Evolutionary conservation across 2,329 filamentous ascomycete genomes (phyloP).

Genomic region (Emergomyces pasteurianus): DNA sequence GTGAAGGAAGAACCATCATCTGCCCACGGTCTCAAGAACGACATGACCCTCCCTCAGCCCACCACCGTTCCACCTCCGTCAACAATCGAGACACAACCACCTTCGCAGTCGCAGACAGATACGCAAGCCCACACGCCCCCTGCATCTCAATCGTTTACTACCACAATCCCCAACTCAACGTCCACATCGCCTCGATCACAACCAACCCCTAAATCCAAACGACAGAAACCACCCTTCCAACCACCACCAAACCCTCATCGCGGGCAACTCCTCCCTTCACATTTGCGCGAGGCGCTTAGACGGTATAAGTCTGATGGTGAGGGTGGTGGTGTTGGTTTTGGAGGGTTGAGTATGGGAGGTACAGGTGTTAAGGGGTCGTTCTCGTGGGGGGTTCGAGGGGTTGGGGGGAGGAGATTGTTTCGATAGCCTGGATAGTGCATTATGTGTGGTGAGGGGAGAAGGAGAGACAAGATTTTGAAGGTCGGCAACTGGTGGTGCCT

Average conservation of each 20-base stretch:
- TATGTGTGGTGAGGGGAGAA: neutral
- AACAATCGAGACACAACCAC: neutral
- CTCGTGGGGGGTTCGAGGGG: constrained; percentile 31
- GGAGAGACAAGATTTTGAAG: neutral
- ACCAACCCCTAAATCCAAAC: neutral
- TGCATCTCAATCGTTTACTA: neutral
- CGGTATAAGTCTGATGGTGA: constrained; percentile 39
- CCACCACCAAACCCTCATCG: constrained; percentile 35
- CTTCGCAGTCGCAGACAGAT: neutral
- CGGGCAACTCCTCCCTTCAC: constrained; percentile 36
- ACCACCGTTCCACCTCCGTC: neutral
- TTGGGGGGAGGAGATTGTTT: constrained; percentile 33
- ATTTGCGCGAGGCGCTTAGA: constrained; percentile 38
- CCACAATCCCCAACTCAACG: neutral
- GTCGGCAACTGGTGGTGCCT: too few species aligned
- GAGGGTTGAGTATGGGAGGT: constrained; percentile 35
- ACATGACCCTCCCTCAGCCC: neutral
- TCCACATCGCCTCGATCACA: neutral
- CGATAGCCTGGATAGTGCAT: constrained; percentile 15
- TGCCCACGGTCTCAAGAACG: neutral
- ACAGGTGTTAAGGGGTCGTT: constrained; percentile 32
- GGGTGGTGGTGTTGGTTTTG: constrained; percentile 37
- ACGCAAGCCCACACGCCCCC: neutral
- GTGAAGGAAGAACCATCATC: neutral
- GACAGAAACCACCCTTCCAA: constrained; percentile 16